Base-by-base conservation (phyloP, 345 rosid genomes). In the Luvunga scandens region DNA sequence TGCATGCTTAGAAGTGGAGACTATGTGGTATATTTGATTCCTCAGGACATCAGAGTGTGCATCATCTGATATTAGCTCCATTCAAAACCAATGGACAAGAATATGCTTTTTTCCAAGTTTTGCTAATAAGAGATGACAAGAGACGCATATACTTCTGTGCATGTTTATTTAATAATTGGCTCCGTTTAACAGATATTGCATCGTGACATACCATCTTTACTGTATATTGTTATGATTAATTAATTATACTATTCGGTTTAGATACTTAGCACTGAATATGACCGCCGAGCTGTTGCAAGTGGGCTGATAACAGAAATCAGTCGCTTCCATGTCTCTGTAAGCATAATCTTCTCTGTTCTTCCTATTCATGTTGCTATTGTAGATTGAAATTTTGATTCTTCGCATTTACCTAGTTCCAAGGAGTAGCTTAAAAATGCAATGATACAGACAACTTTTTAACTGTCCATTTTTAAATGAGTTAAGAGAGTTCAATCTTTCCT, bases 1-100 rank as follows among this genome's bases (percentile, higher is more conserved):
- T 82, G 89, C 86, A 82, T 82, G 21, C 94, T 96, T 65, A 90
- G 79, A 90, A 83, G 71, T 80, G 99, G 99, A 81, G 99, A 94
- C 80, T 87, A 87, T 78, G 99, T 96, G 97, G 98, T 96, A 92
- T 61, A 24, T 24, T 70, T 69, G 24, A 71, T 85, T 70, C 24
- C 69, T 66, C 62, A 45, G 22, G 53, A 67, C 50, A 19, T 57
- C 66, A 30, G 30, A 62, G 27, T 24, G 7, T 42, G 9, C 30
- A 42, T 27, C 42, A 38, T 42, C 12, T 6, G 33, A 75, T 45
- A 30, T 65, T 65, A 57, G 8, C 69, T 59, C 57, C 66, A 71
- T 76, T n/a, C 45, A 25, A 34, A 25, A 24, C 22, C 45, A 42
- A 45, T 68, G 24, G 4, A 25, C 25, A 2, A 27, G 28, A 61